Evolutionary conservation across 805 yeast genomes (phyloP), one percentile per base, ranked within the genome.

Genomic region (Tanozyma kutaoensis): DNA sequence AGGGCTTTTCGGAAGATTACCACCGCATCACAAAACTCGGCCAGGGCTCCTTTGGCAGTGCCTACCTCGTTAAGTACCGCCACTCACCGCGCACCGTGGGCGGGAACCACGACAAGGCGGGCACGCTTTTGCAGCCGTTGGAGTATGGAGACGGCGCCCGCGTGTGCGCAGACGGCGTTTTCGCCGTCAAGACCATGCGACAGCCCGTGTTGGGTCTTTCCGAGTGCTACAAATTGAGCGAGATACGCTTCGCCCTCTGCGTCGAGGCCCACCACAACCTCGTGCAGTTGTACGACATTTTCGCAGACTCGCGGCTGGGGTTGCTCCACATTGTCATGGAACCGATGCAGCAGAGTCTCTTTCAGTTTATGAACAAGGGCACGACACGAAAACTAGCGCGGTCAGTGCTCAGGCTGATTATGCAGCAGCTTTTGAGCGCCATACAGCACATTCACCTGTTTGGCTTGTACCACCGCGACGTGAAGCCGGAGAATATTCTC

Each of bases 401-500:
- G 1, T 51, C 52, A 16, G 72, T 84, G 3, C 47, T 81, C 34
- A 73, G 65, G 40, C 71, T 84, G 25, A 72, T 84, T 24, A 48
- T 79, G 25, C 52, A 74, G 8, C 96, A 86, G 47, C 48, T 86
- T 1, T 55, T 82, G 31, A 62, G 68, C 30, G 98, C 91, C 4
- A 62, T 86, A 16, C 67, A 72, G 30, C 96, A 88, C 48, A 84
- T 88, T 29, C 98, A 82, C 43, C 46, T 50, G 15, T 55, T 62
- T 39, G 66, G 68, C 8, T 81, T 63, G 43, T 76, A 76, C 43
- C 97, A 88, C 48, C 67, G 98, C 31, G 98, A 88, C 57, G 65
- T 88, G 26, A 88, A 88, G 50, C 97, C 98, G 0, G 96, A 88
- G 43, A 88, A 88, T 50, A 76, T 88, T 15, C 64, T 88, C 38